phyloP scores from a whole-genome alignment of 164 flowering plant genomes.

The Macadamia tetraphylla region DNA sequence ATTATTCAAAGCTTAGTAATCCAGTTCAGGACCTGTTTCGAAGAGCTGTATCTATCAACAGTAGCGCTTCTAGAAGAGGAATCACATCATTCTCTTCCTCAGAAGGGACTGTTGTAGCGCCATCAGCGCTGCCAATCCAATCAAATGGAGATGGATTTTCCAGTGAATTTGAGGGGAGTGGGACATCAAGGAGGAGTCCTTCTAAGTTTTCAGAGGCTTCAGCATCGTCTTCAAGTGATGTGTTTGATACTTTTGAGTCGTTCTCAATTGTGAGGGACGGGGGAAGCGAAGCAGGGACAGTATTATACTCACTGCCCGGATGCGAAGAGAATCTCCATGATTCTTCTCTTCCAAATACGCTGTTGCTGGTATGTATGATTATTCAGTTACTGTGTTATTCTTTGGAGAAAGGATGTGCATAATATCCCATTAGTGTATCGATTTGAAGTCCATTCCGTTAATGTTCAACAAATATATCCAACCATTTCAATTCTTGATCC shows the following conservation, averaged over 20 bases:
- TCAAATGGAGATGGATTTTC: constrained; percentile 15
- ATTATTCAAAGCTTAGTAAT: constrained; percentile 11
- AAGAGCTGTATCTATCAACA: constrained; percentile 21
- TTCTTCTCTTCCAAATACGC: constrained; percentile 31
- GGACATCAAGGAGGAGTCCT: constrained; percentile 15
- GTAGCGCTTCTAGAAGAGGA: constrained; percentile 7
- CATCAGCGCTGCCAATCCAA: constrained; percentile 18
- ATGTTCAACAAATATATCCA: no score
- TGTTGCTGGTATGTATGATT: constrained; percentile 22
- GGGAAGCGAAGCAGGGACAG: constrained; percentile 14
- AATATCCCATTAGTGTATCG: no score
- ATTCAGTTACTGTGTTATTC: no score
- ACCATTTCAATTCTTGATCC: no score
- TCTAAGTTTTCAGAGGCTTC: constrained; percentile 19
- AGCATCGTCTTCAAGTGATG: constrained; percentile 24
- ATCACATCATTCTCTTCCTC: constrained; percentile 9
- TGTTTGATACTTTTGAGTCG: not conserved
- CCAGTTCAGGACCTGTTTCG: constrained; percentile 19
- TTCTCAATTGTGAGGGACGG: constrained; percentile 14
- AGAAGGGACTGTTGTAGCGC: constrained; percentile 13
- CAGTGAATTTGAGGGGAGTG: constrained; percentile 18
- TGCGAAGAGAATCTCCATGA: constrained; percentile 10
- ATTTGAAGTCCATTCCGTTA: no score
- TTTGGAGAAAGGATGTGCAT: no score
- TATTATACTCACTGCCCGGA: constrained; percentile 2